Conservation (phyloP, 2,329 filamentous ascomycete genomes). For the Sporothrix brunneoviolacea region DNA sequence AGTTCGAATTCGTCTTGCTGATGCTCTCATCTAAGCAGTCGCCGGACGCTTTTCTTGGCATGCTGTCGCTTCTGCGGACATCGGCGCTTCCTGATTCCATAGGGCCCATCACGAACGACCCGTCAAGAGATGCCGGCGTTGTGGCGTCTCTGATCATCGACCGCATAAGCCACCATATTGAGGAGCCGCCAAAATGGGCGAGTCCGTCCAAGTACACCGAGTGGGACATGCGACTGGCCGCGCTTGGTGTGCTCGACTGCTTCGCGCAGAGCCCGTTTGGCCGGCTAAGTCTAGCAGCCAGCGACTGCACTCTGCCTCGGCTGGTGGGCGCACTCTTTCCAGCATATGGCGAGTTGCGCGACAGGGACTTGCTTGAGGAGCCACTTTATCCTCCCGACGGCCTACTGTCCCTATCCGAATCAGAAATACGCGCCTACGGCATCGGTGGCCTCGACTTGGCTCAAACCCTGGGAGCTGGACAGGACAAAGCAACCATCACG, state of each 20-base stretch:
- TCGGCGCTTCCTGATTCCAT: slow-evolving; percentile 59
- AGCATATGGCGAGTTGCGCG: slow-evolving; percentile 15
- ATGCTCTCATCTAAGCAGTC: slow-evolving; percentile 63
- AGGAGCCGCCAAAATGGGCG: slow-evolving; percentile 45
- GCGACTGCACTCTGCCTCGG: slow-evolving; percentile 64
- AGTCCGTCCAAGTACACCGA: slow-evolving; percentile 31
- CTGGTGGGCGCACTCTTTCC: slow-evolving; percentile 42
- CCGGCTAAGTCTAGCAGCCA: slow-evolving; percentile 57
- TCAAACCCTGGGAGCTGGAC: background rate
- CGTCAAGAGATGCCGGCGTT: slow-evolving; percentile 35
- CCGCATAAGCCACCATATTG: slow-evolving; percentile 55
- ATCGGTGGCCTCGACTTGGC: slow-evolving; percentile 16
- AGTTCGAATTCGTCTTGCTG: slow-evolving; percentile 59
- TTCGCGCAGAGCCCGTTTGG: slow-evolving; percentile 60
- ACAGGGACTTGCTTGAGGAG: slow-evolving; percentile 9
- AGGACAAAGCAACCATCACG: background rate
- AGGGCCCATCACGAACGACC: slow-evolving; percentile 50
- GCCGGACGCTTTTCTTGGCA: slow-evolving; percentile 53
- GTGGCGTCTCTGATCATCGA: slow-evolving; percentile 49
- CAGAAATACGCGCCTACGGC: slow-evolving; percentile 12
- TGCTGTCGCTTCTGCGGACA: slow-evolving; percentile 60
- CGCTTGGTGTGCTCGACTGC: slow-evolving; percentile 48
- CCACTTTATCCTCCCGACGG: slow-evolving; percentile 8
- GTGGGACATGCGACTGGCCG: slow-evolving; percentile 36
- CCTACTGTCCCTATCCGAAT: background rate